Base-by-base conservation (phyloP, 768 basidiomycete genomes). In the Rhodotorula diobovata region DNA sequence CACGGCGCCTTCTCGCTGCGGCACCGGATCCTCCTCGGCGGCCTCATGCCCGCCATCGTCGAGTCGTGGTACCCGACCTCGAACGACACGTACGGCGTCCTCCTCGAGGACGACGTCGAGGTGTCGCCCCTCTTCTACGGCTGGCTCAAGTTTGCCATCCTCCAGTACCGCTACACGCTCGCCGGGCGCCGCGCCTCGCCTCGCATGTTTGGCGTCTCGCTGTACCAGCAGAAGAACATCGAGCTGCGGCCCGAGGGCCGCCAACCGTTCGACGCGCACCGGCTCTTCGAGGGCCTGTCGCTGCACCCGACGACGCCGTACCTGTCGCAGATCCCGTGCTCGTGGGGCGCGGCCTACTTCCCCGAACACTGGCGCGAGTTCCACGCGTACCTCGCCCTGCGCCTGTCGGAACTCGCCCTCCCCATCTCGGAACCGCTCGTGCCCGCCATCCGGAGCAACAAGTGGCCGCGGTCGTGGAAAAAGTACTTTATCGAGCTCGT, bases 311-410 rank as follows among this genome's bases (percentile, higher is more conserved):
- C 83, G 1, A 86, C 86, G 0, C 91, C 92, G 0, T 93, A 91
- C 79, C 85, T 93, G 54, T 91, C 90, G 0, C 89, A 90, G 68
- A 86, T 91, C 18, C 92, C 91, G 0, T 93, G 91, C 80, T 91
- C 89, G 80, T 94, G 91, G 91, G 92, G 91, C 23, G 91, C 90
- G 4, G 83, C 91, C 48, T 94, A 93, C 82, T 94, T 94, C 78
- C 91, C 92, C 20, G 85, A 90, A 73, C 87, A 89, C 76, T 93
- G 91, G 91, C 85, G 87, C 75, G 90, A 90, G 79, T 93, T 93
- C 79, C 90, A 93, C 80, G 81, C 82, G 61, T 93, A 90, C 78
- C 86, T 93, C 72, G 76, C 85, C 50, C 77, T 84, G n/a, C 87
- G 91, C 37, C 84, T 91, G n/a, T 84, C 86, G n/a, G 85, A 86